phyloP scores from a whole-genome alignment of 148 eudicot species.

The Cornus kousa region DNA sequence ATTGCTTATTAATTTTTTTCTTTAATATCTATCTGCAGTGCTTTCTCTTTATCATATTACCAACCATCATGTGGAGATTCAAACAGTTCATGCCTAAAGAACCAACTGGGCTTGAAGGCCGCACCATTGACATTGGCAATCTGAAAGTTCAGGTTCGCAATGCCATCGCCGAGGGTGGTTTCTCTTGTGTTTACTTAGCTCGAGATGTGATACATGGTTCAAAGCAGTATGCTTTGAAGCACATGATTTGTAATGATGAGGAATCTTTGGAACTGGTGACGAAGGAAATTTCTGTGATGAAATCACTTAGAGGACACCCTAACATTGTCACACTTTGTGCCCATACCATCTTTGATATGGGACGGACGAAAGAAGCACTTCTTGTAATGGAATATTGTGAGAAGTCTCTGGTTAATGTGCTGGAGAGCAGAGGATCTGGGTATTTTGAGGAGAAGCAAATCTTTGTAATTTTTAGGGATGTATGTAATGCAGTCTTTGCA shows the following conservation, averaged over 20 bases:
- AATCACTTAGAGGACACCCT: conserved; percentile 89
- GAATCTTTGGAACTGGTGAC: conserved; percentile 78
- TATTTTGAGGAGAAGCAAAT: conserved; percentile 88
- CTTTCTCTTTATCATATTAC: conserved; percentile 14
- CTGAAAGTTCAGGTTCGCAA: conserved; percentile 77
- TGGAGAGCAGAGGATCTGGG: conserved; percentile 88
- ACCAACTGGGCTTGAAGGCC: conserved; percentile 92
- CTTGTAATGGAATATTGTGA: conserved; percentile 96
- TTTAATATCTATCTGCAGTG: conserved; percentile 9
- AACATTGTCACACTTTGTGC: conserved; percentile 73
- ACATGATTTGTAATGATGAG: conserved; percentile 93
- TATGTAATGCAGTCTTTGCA: conserved; percentile 96
- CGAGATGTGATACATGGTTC: conserved; percentile 75
- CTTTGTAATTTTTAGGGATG: conserved; percentile 74
- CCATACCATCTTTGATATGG: conserved; percentile 79
- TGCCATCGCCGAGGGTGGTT: conserved; percentile 96
- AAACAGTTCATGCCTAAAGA: conserved; percentile 86
- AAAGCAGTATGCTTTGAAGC: conserved; percentile 92
- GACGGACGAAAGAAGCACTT: conserved; percentile 87
- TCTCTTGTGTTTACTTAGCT: conserved; percentile 90
- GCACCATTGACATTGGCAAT: conserved; percentile 80
- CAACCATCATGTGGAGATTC: conserved; percentile 76
- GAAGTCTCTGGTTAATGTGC: conserved; percentile 78
- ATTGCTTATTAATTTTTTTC: neutral
- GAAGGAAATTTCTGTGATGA: conserved; percentile 92